A percentile compares a stretch with the other conserved stretches of the same genome.
Evolutionary conservation across 1,284 basidiomycete species (phyloP).

Genomic region (Cutaneotrichosporon arboriforme): DNA sequence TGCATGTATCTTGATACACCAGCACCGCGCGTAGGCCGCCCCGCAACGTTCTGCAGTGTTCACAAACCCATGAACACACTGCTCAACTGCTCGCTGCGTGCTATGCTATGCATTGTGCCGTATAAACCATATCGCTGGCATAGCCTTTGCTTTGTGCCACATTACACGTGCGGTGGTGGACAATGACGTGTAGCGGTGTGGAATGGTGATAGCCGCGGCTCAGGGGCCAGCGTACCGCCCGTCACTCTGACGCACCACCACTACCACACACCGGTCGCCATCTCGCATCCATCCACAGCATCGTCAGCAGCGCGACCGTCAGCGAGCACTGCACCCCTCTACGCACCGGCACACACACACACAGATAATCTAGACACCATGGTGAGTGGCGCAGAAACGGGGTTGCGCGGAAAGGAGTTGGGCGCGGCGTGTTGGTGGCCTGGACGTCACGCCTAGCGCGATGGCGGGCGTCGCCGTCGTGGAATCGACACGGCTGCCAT

Average conservation of each 20-base stretch:
- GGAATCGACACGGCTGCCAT: too few relatives aligned
- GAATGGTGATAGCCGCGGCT: background rate
- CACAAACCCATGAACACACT: too few relatives aligned
- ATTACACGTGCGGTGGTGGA: background rate
- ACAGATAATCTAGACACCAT: background rate
- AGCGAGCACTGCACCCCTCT: background rate
- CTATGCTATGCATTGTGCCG: too few relatives aligned
- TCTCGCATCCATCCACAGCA: background rate
- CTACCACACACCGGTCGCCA: background rate
- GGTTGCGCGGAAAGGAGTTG: background rate
- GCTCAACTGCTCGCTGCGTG: too few relatives aligned
- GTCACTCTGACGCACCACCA: background rate
- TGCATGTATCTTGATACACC: too few relatives aligned
- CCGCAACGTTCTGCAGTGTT: too few relatives aligned
- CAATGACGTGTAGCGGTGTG: background rate
- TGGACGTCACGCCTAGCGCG: slow-evolving; percentile 1
- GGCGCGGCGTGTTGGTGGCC: background rate
- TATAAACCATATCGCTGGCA: too few relatives aligned
- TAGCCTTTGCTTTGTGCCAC: too few relatives aligned
- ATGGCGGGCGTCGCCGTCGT: too few relatives aligned
- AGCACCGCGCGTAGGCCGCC: too few relatives aligned
- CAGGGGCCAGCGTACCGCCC: background rate
- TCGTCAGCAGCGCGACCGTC: background rate
- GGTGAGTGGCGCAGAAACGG: too few relatives aligned
- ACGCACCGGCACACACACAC: background rate